Evolutionary conservation across 2,329 filamentous ascomycete species (phyloP), one percentile per base, ranked within the genome.

Genomic region (Paecilomyces dactylethromorphus): DNA sequence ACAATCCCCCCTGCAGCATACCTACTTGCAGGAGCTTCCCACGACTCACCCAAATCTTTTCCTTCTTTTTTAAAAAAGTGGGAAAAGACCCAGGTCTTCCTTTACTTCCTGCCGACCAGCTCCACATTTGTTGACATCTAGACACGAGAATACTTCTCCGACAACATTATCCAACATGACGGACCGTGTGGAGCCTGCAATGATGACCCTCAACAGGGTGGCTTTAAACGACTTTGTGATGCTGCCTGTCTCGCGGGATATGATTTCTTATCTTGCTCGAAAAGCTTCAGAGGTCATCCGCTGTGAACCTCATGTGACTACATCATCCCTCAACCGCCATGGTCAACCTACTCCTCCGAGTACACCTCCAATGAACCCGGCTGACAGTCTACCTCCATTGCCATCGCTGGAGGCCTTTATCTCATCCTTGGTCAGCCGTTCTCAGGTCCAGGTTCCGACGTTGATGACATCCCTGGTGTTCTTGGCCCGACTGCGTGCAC

Each of bases 381-480:
- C 71, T 29, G 66, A 73, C 61, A 65, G 67, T 29, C 64, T 81
- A 69, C 67, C 79, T 67, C 65, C 78, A 63, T 63, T 99, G 32
- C 94, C 94, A 2, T 87, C 89, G 0, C 80, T 97, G 35, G 91
- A 96, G 75, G 84, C 87, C 59, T 99, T 97, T 82, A 97, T 99
- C 78, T 88, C 86, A 55, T 91, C 92, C 63, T 84, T 99, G 31
- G 92, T 97, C 62, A 86, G 91, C 70, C 89, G 90, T 61, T 97
- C 93, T 65, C 96, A 97, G 74, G 94, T 97, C 31, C 93, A 97
- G 81, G 92, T 97, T 56, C 91, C 94, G 12, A 99, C 94, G 7
- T 84, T 99, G 66, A 97, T 99, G 94, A 93, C 91, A 35, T 92
- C 92, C 7, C 84, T 99, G 49, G 92, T 97, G 74, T 99, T 97